These are phyloP conservation scores for Cucurbita ficifolia DNA, from an alignment of 306 rosid species.

Conservation along the genomic window DNA sequence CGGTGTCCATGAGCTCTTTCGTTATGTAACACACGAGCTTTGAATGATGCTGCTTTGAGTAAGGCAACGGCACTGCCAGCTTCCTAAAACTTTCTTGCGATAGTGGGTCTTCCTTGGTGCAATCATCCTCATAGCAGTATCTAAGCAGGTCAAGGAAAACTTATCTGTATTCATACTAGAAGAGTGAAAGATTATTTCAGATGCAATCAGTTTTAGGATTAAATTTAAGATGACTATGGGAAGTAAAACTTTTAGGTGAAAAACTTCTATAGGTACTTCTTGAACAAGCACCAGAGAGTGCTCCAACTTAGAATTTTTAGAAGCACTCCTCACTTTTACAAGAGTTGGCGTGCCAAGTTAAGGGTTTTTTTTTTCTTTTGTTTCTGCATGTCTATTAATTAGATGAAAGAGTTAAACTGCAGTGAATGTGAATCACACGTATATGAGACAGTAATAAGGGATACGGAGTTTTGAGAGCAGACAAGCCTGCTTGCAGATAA, in stretches of 20 bases:
- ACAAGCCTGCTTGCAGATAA: slow-evolving; percentile 90
- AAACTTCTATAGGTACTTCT: background rate
- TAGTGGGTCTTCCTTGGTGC: slow-evolving; percentile 94
- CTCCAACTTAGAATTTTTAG: background rate
- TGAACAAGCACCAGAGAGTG: background rate
- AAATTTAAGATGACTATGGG: background rate
- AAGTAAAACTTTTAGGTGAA: background rate
- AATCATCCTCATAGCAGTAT: slow-evolving; percentile 87
- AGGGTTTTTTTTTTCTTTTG: no score
- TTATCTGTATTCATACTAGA: background rate
- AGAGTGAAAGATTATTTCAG: background rate
- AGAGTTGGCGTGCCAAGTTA: background rate
- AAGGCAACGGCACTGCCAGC: slow-evolving; percentile 72
- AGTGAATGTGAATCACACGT: background rate
- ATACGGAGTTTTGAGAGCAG: slow-evolving; percentile 97
- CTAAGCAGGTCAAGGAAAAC: slow-evolving; percentile 58
- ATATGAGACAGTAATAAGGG: slow-evolving; percentile 14
- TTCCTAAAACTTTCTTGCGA: slow-evolving; percentile 77
- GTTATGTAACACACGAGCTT: slow-evolving; percentile 97
- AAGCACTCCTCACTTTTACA: background rate
- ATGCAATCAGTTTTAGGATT: background rate
- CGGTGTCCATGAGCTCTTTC: slow-evolving; percentile 89
- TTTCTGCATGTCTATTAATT: background rate
- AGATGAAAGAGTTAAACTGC: background rate
- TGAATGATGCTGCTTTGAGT: slow-evolving; percentile 85